Evolutionary conservation across 345 rosid genomes (phyloP).

Genomic region (Brassica rapa): DNA sequence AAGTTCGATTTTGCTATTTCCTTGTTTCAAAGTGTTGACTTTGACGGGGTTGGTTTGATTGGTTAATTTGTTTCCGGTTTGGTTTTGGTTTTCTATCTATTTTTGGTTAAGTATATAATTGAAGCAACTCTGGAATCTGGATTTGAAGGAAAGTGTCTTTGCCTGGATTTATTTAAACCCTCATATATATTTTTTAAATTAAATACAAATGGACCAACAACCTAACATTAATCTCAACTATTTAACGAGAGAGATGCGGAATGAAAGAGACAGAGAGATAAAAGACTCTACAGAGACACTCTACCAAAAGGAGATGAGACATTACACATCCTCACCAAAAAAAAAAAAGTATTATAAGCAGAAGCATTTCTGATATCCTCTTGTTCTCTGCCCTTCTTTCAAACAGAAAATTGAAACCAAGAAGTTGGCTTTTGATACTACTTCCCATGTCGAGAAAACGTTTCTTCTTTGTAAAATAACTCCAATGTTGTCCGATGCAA

Average conservation of each 20-base stretch:
- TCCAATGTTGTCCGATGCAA: background rate
- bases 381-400: constrained; percentile 2
- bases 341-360: background rate
- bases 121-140: background rate
- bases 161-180: constrained; percentile 15
- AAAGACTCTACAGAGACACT: constrained; percentile 32
- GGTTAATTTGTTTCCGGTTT: background rate
- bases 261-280: background rate
- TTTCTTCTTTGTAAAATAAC: background rate
- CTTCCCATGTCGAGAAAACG: background rate
- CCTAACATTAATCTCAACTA: constrained; percentile 37
- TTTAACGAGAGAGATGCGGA: constrained; percentile 15
- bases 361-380: constrained; percentile 5
- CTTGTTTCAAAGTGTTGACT: background rate
- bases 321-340: constrained; percentile 12
- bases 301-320: background rate
- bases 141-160: constrained; percentile 14
- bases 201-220: constrained; percentile 31
- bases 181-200: background rate
- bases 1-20: constrained; percentile 22
- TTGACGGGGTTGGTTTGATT: background rate
- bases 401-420: background rate
- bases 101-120: background rate
- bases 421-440: background rate
- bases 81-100: background rate